These are phyloP conservation scores for Knufia petricola DNA, from an alignment of 2,329 filamentous ascomycete species.

Conservation along the genomic window DNA sequence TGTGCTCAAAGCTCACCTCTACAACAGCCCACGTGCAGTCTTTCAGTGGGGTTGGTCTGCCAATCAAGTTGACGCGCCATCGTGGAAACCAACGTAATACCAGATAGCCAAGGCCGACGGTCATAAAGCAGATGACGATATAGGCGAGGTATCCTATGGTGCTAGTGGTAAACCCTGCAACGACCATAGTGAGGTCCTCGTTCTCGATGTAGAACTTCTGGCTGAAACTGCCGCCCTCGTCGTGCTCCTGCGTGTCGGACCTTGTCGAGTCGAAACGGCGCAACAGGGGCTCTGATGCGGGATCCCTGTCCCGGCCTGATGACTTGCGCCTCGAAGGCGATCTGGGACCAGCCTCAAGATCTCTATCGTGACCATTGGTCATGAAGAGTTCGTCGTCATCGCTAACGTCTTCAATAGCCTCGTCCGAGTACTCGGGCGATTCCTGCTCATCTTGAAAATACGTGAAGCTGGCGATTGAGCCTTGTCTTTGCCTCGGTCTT, in stretches of 20 bases:
- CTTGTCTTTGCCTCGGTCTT: constrained; percentile 54
- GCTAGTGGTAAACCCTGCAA: constrained; percentile 83
- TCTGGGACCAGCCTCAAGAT: constrained; percentile 29
- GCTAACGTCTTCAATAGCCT: constrained; percentile 34
- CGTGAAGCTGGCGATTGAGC: constrained; percentile 80
- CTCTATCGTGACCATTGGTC: constrained; percentile 27
- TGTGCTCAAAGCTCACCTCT: constrained; percentile 47
- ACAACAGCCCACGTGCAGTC: constrained; percentile 86
- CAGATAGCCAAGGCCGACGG: constrained; percentile 70
- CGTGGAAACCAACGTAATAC: constrained; percentile 81
- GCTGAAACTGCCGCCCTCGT: constrained; percentile 54
- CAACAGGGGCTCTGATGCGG: constrained; percentile 52
- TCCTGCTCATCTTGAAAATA: constrained; percentile 72
- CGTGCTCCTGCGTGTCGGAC: constrained; percentile 56
- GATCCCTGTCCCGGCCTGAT: constrained; percentile 33
- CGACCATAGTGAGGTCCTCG: constrained; percentile 86
- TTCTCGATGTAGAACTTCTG: constrained; percentile 91
- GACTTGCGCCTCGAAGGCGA: constrained; percentile 28
- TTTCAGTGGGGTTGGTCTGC: constrained; percentile 56
- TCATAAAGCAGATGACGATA: constrained; percentile 57
- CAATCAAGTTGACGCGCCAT: constrained; percentile 71
- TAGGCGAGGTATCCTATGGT: constrained; percentile 60
- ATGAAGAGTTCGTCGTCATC: constrained; percentile 36
- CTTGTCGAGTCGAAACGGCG: constrained; percentile 60
- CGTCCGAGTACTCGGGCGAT: constrained; percentile 40